phyloP scores from a whole-genome alignment of 1,139 yeast species.

The Yamadazyma friedrichii region DNA sequence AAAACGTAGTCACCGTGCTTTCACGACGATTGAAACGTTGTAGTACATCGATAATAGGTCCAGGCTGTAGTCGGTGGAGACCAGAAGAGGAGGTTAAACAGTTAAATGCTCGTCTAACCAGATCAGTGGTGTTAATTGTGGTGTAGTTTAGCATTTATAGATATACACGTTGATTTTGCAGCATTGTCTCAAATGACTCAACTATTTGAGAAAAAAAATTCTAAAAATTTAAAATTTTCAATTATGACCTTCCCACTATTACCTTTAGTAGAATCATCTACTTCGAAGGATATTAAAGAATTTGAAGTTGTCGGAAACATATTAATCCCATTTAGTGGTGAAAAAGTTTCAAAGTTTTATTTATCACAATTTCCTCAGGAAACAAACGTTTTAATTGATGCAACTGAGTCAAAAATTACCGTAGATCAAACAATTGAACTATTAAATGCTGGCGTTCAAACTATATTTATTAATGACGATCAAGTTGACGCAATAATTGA shows the following conservation, averaged over 20 bases:
- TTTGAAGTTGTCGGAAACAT: conserved; percentile 40
- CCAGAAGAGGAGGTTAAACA: conserved; percentile 30
- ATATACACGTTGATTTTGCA: conserved; percentile 1
- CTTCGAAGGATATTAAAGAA: conserved; percentile 21
- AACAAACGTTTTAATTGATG: conserved; percentile 36
- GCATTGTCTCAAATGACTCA: conserved; percentile 3
- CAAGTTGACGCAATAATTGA: conserved; percentile 33
- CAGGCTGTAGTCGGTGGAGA: conserved; percentile 23
- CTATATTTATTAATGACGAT: conserved; percentile 42
- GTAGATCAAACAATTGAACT: conserved; percentile 50
- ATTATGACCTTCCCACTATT: conserved; percentile 37
- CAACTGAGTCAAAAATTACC: conserved; percentile 19
- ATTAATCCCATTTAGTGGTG: conserved; percentile 30
- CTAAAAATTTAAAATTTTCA: not conserved
- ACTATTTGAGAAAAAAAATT: conserved; percentile 6
- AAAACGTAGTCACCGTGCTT: conserved; percentile 25
- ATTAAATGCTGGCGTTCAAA: conserved; percentile 66
- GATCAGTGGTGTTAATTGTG: conserved; percentile 23
- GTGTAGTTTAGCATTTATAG: conserved; percentile 16
- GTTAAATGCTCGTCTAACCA: conserved; percentile 21
- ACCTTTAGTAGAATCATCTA: conserved; percentile 31
- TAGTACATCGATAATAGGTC: conserved; percentile 32
- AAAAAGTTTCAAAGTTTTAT: conserved; percentile 34
- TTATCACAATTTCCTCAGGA: conserved; percentile 33
- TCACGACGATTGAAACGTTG: conserved; percentile 30